Percentiles rank a stretch among this genome's conserved stretches.
Evolutionary conservation across 2,329 filamentous ascomycete genomes (phyloP).

Genomic region (Fusarium chuoi): DNA sequence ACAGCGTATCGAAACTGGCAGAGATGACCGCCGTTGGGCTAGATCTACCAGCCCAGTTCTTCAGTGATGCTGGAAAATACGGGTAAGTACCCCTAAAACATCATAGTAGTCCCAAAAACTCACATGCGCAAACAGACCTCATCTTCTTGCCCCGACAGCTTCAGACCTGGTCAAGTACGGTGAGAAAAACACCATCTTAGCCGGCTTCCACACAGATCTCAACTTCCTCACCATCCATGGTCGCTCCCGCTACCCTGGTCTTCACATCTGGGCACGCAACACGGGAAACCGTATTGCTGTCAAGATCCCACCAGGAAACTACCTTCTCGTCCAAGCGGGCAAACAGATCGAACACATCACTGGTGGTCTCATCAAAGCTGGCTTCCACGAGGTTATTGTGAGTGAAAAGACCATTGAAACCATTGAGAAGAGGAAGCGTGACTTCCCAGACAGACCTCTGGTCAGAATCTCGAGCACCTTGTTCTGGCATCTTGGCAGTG

Average conservation of each 20-base stretch:
- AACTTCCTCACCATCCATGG: conserved; percentile 74
- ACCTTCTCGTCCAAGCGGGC: conserved; percentile 70
- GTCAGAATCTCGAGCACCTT: conserved; percentile 69
- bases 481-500: conserved; percentile 69
- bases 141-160: conserved; percentile 69
- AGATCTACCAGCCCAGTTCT: conserved; percentile 62
- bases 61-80: conserved; percentile 65
- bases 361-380: conserved; percentile 69
- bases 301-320: conserved; percentile 66
- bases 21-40: conserved; percentile 69
- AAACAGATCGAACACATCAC: conserved; percentile 72
- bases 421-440: conserved; percentile 54
- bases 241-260: conserved; percentile 68
- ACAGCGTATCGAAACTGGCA: conserved; percentile 62
- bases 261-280: conserved; percentile 73
- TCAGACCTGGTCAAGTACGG: conserved; percentile 67
- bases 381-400: conserved; percentile 70
- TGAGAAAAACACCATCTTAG: conserved; percentile 65
- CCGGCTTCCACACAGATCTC: conserved; percentile 72
- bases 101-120: neutral
- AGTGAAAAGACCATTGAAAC: conserved; percentile 62
- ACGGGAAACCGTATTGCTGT: conserved; percentile 68
- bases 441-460: conserved; percentile 60
- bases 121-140: conserved; percentile 55
- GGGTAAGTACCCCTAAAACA: conserved; percentile 52